Conservation (phyloP, 108 stramenopile species). For the Nannochloropsis oceanica region DNA sequence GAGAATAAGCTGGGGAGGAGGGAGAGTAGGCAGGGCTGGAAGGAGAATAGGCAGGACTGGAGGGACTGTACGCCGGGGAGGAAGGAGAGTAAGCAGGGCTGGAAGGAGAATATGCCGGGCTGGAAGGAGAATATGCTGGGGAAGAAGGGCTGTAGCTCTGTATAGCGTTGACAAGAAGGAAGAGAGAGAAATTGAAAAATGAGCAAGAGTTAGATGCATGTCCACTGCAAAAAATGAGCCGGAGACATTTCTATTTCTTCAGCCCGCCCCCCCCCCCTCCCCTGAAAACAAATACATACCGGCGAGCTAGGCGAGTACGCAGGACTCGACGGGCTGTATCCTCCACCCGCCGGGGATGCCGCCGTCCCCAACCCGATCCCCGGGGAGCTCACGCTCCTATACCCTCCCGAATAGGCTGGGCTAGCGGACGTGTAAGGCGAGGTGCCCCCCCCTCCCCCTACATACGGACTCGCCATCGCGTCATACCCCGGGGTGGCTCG, state of each 20-base stretch:
- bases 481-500: not conserved
- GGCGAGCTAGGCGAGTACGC: constrained; percentile 45
- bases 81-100: not conserved
- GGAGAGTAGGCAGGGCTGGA: constrained; percentile 23
- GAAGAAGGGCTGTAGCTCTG: constrained; percentile 44
- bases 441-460: not conserved
- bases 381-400: not conserved
- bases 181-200: not conserved
- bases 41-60: constrained; percentile 62
- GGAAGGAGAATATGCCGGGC: constrained; percentile 24
- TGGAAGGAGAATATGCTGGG: constrained; percentile 46
- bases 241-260: too few species aligned
- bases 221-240: too few species aligned
- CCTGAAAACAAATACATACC: constrained; percentile 3
- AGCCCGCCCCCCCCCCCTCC: too few species aligned
- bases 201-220: not conserved
- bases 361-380: not conserved
- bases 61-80: constrained; percentile 51
- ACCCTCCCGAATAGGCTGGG: not conserved
- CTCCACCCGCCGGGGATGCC: not conserved
- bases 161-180: constrained; percentile 27
- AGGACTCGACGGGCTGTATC: not conserved
- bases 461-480: not conserved
- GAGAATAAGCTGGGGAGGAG: constrained; percentile 1
- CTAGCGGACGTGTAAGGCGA: not conserved